These are phyloP conservation scores for Kodamaea plutei DNA, from an alignment of 1,139 yeast species.

Conservation along the genomic window DNA sequence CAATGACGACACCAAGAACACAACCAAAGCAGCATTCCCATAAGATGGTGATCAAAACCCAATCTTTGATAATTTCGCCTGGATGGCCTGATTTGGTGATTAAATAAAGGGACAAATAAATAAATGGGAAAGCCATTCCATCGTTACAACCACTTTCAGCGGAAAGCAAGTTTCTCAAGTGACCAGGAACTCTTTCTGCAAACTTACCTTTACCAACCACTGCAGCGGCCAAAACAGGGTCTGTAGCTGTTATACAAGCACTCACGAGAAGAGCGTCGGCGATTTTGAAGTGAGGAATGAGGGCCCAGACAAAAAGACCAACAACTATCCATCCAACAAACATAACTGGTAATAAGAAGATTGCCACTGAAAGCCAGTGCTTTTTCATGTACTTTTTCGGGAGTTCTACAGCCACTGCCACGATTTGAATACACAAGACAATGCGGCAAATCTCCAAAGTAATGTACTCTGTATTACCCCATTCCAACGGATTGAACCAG, in stretches of 20 bases:
- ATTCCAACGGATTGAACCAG: constrained; percentile 83
- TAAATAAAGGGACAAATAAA: constrained; percentile 67
- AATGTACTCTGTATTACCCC: constrained; percentile 89
- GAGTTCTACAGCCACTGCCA: constrained; percentile 95
- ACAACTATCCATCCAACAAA: constrained; percentile 89
- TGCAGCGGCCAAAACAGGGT: constrained; percentile 96
- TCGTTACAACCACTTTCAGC: constrained; percentile 98
- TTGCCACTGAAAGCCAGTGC: constrained; percentile 82
- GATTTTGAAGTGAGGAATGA: constrained; percentile 80
- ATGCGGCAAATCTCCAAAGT: constrained; percentile 87
- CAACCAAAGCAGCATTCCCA: constrained; percentile 90
- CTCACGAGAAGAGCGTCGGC: constrained; percentile 74
- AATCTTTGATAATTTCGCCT: constrained; percentile 71
- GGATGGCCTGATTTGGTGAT: constrained; percentile 64
- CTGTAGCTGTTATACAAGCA: constrained; percentile 96
- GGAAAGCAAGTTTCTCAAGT: constrained; percentile 78
- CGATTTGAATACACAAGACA: constrained; percentile 87
- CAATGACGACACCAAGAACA: constrained; percentile 69
- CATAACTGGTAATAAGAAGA: constrained; percentile 88
- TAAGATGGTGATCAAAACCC: constrained; percentile 75
- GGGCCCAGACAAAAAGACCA: constrained; percentile 78
- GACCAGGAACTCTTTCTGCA: constrained; percentile 97
- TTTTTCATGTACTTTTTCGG: constrained; percentile 89
- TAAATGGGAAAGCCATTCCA: constrained; percentile 97
- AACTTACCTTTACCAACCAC: constrained; percentile 97